A percentile compares a stretch with the other conserved stretches of the same genome.
Conservation (phyloP, 2,329 filamentous ascomycete species). For the Arthrocladium fulminans region DNA sequence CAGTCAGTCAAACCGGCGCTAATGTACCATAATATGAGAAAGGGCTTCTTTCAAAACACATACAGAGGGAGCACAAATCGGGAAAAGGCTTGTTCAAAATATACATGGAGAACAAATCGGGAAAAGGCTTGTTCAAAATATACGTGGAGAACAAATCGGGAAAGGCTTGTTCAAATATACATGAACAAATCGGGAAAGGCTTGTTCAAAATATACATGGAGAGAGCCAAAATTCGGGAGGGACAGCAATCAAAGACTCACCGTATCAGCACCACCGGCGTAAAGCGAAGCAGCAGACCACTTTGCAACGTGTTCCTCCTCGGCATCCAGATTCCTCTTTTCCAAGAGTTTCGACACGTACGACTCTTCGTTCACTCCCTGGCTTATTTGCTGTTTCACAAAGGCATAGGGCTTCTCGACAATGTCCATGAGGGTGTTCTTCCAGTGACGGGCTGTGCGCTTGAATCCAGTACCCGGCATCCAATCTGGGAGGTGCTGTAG, state of each 20-base stretch:
- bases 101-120: no score
- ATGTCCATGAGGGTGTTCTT: slow-evolving; percentile 26
- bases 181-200: no score
- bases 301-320: slow-evolving; percentile 31
- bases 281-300: slow-evolving; percentile 37
- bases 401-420: slow-evolving; percentile 35
- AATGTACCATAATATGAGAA: no score
- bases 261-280: slow-evolving; percentile 36
- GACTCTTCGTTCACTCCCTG: slow-evolving; percentile 28
- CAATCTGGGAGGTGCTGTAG: slow-evolving; percentile 33
- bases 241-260: slow-evolving; percentile 32
- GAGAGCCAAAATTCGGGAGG: no score
- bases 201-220: no score
- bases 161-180: no score
- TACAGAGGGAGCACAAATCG: no score
- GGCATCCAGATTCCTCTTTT: slow-evolving; percentile 25
- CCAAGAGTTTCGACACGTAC: slow-evolving; percentile 34
- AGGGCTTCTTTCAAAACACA: no score
- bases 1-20: no score
- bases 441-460: slow-evolving; percentile 33
- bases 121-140: no score
- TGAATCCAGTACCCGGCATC: slow-evolving; percentile 39
- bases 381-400: slow-evolving; percentile 35
- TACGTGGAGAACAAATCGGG: no score
- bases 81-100: no score